These are phyloP conservation scores for Spathaspora gorwiae DNA, from an alignment of 805 yeast species.

Conservation along the genomic window DNA sequence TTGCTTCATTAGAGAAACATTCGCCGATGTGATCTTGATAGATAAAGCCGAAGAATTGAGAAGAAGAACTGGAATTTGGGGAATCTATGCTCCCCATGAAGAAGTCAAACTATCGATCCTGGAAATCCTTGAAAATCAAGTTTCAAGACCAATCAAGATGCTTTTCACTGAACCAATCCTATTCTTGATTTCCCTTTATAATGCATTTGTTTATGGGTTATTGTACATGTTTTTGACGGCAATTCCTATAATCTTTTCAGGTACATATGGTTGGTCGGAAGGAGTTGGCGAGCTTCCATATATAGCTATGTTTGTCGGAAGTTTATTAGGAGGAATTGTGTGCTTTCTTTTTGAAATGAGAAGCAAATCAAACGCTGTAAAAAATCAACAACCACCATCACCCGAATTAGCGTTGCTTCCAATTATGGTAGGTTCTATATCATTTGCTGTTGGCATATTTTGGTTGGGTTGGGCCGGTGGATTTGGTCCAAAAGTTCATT, in stretches of 20 bases:
- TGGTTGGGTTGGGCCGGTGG: conserved; percentile 90
- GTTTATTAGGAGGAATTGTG: conserved; percentile 50
- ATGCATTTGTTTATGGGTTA: conserved; percentile 46
- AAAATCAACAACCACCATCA: conserved; percentile 51
- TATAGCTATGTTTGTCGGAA: conserved; percentile 67
- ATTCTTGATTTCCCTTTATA: conserved; percentile 40
- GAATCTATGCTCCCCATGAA: conserved; percentile 33
- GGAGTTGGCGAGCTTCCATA: conserved; percentile 79
- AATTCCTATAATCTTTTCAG: conserved; percentile 41
- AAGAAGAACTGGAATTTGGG: conserved; percentile 38
- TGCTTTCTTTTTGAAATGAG: conserved; percentile 52
- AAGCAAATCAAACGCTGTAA: conserved; percentile 34
- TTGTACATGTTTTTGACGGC: conserved; percentile 43
- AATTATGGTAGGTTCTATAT: conserved; percentile 65
- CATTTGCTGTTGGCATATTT: conserved; percentile 72
- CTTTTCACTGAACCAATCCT: conserved; percentile 39
- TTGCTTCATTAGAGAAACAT: conserved; percentile 34
- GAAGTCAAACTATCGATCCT: conserved; percentile 23
- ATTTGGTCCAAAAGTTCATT: conserved; percentile 63
- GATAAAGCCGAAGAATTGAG: conserved; percentile 29
- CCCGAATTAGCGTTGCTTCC: conserved; percentile 80
- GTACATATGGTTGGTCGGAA: conserved; percentile 51
- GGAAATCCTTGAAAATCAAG: conserved; percentile 29
- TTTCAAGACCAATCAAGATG: conserved; percentile 36
- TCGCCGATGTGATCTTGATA: conserved; percentile 31